Evolutionary conservation across 78 protist species (phyloP), one percentile per base, ranked within the genome.

Genomic region (Bodo saltans): DNA sequence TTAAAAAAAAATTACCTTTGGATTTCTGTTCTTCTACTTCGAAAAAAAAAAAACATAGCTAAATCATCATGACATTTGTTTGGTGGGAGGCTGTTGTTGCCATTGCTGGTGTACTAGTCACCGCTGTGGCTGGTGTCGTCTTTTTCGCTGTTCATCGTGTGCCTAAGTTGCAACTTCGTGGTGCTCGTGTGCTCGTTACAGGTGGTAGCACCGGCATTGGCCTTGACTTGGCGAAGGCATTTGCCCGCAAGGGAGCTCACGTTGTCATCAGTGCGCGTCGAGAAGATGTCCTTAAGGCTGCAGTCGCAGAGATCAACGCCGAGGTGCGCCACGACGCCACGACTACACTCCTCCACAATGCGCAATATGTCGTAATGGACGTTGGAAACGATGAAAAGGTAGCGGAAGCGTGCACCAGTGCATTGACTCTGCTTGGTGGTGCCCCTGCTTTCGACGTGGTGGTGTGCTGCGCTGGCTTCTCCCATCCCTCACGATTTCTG

Each of bases 141-240:
- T 27, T 11, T 12, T 27, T 68, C 71, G n/a, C n/a, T 11, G n/a
- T 27, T 11, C n/a, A 68, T 30, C 34, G 17, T 68, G 34, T 68
- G 3, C 71, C n/a, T 27, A 11, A 17, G 37, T 30, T 68, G 37
- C 11, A 2, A 17, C 11, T 12, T 30, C 71, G 34, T 11, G 84
- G 84, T 8, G 72, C 72, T 17, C 4, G 25, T 3, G 68, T 69
- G 42, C 29, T 79, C 23, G 53, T 79, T 25, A 79, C 84, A 3
- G 84, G 84, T 70, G n/a, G 67, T 8, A 79, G 33, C 75, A 12
- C 71, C 32, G 84, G 84, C n/a, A 52, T 79, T 12, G 84, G 84
- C 34, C 30, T 30, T 12, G 84, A 3, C 29, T 8, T n/a, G 25
- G 71, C 42, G 29, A 23, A 32, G 38, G 32, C 3, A 8, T 26